Evolutionary conservation across 352 stramenopile species (phyloP), one percentile per base, ranked within the genome.

Genomic region (Pythium brachiatum): DNA sequence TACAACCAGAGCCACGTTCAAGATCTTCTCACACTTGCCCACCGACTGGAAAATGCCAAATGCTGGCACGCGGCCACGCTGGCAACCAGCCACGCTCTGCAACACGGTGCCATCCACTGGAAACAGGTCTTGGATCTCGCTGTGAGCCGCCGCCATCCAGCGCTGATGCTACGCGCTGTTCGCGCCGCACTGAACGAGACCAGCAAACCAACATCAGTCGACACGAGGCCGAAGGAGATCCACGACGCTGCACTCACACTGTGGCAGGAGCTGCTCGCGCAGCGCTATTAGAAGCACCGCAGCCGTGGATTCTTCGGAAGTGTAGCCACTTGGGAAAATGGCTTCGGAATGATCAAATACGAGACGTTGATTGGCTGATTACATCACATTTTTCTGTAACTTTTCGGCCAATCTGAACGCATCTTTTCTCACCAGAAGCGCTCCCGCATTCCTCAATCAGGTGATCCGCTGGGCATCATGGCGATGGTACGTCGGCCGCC

Each of bases 21-120:
- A 15, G 47, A 72, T 18, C 52, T 78, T 11, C 46, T 86, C 0
- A 62, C 18, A 21, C 53, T 81, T 56, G 29, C 69, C 48, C 38
- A 75, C 63, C 21, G 36, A n/a, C 29, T 72, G n/a, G 65, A 68
- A 2, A 62, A 59, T 38, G 36, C 26, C 38, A 72, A 72, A 36
- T 72, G 57, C 34, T 86, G 77, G 77, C 77, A 86, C 53, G 54
- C 44, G 1, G 65, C 68, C 13, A 74, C 77, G 16, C 66, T 63
- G 25, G 59, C 65, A 1, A 69, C 81, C 38, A 74, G 59, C 21
- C 31, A 60, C 16, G 38, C 68, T 27, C 69, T 82, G 25, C 68
- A 74, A 25, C 16, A 13, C 15, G 39, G 39, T 27, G 20, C 32
- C 0, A 57, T 27, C 0, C 79, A 70, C 34, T 83, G 74, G 70